Evolutionary conservation across 352 stramenopile genomes (phyloP).

Genomic region (Globisporangium recalcitrans): DNA sequence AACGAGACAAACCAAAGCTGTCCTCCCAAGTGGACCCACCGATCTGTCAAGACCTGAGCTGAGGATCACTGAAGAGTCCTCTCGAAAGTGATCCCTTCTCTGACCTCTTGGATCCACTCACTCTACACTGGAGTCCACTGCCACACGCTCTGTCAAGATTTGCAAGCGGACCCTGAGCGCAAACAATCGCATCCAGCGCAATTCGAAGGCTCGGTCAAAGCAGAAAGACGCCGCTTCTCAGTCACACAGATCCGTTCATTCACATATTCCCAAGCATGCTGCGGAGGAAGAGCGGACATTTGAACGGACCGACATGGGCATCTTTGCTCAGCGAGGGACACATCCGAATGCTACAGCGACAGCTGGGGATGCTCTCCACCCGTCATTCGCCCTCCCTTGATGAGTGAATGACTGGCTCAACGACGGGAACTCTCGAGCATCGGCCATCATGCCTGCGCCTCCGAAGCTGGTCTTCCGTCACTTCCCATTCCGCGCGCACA

Average conservation of each 20-base stretch:
- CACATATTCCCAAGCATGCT: no score
- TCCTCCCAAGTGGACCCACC: conserved; percentile 1
- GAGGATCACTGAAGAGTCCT: neutral
- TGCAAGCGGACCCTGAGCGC: no score
- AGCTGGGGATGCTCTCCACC: neutral
- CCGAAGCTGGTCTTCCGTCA: neutral
- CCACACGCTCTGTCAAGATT: no score
- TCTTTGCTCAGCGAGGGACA: neutral
- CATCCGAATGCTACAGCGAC: neutral
- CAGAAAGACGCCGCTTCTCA: no score
- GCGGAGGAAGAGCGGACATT: neutral
- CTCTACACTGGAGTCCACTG: no score
- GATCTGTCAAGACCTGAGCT: neutral
- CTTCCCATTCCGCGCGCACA: conserved; percentile 2
- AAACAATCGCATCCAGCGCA: no score
- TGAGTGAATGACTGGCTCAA: neutral
- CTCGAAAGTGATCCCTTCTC: neutral
- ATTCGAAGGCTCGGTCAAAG: no score
- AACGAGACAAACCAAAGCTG: neutral
- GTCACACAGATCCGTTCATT: no score
- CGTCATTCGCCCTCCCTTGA: neutral
- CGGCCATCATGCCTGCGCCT: neutral
- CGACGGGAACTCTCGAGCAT: neutral
- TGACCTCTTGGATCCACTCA: no score
- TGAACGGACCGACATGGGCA: neutral